phyloP scores from a whole-genome alignment of 2,329 filamentous ascomycete species.

The Talaromyces sp. region DNA sequence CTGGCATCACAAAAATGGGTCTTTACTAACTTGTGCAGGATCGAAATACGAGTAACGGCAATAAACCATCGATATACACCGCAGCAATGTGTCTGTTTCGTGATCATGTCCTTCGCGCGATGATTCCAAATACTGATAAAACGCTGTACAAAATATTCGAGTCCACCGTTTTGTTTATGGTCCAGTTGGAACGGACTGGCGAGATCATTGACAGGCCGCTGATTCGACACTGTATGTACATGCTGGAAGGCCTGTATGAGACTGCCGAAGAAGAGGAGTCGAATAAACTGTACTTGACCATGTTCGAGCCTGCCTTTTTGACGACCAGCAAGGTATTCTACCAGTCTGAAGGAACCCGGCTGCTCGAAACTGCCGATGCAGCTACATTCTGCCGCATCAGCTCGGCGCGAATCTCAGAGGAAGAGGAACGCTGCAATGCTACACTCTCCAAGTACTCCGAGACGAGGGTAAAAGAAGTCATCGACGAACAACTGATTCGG shows the following conservation, averaged over 20 bases:
- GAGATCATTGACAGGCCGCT: slow-evolving; percentile 80
- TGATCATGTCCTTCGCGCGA: slow-evolving; percentile 70
- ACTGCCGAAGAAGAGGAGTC: slow-evolving; percentile 70
- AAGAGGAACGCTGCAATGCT: slow-evolving; percentile 74
- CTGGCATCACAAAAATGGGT: background rate
- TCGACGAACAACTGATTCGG: slow-evolving; percentile 75
- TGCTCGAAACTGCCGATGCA: slow-evolving; percentile 75
- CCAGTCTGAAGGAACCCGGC: slow-evolving; percentile 62
- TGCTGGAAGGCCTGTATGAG: slow-evolving; percentile 87
- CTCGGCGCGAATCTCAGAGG: slow-evolving; percentile 69
- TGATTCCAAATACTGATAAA: slow-evolving; percentile 37
- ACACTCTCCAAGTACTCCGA: slow-evolving; percentile 70
- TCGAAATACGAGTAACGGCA: slow-evolving; percentile 71
- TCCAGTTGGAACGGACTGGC: slow-evolving; percentile 85
- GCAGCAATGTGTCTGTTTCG: slow-evolving; percentile 83
- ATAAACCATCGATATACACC: slow-evolving; percentile 73
- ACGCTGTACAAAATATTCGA: slow-evolving; percentile 71
- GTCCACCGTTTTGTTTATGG: slow-evolving; percentile 79
- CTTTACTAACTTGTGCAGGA: slow-evolving; percentile 48
- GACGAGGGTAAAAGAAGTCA: slow-evolving; percentile 67
- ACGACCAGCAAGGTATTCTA: slow-evolving; percentile 70
- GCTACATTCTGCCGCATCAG: slow-evolving; percentile 76
- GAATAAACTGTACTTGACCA: slow-evolving; percentile 75
- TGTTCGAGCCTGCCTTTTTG: slow-evolving; percentile 77
- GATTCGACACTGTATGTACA: slow-evolving; percentile 76